A percentile compares a stretch with the other conserved stretches of the same genome.
phyloP scores from a whole-genome alignment of 1,284 basidiomycete genomes.

The Malassezia brasiliensis region DNA sequence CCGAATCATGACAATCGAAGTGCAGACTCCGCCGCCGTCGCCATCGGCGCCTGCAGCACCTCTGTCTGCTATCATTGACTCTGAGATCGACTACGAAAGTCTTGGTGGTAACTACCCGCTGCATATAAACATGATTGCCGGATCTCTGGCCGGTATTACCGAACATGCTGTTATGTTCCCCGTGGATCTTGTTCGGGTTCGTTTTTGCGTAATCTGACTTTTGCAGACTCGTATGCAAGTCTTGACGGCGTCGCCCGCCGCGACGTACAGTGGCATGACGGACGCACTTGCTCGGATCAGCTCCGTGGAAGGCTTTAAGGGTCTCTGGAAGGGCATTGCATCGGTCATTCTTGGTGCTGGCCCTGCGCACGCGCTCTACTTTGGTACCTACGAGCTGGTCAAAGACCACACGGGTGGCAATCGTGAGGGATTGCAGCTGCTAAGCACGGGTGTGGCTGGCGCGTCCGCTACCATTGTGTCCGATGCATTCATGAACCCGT shows the following conservation, averaged over 20 bases:
- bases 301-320: conserved; percentile 78
- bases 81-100: conserved; percentile 39
- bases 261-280: conserved; percentile 75
- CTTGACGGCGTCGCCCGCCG: conserved; percentile 65
- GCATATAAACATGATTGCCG: conserved; percentile 86
- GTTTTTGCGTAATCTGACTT: not conserved
- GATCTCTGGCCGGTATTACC: conserved; percentile 91
- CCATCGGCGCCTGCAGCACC: not conserved
- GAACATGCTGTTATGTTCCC: conserved; percentile 99
- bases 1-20: not conserved
- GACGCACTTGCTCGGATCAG: conserved; percentile 82
- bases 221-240: conserved; percentile 98
- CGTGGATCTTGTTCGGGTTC: conserved; percentile 90
- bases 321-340: conserved; percentile 89
- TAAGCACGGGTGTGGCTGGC: conserved; percentile 80
- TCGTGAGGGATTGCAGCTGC: conserved; percentile 66
- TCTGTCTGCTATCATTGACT: not conserved
- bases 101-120: conserved; percentile 39
- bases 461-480: conserved; percentile 87
- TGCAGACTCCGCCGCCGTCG: not conserved
- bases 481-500: conserved; percentile 98
- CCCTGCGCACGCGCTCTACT: conserved; percentile 95
- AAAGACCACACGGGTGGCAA: conserved; percentile 89
- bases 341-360: conserved; percentile 96
- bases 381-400: conserved; percentile 87